phyloP scores from a whole-genome alignment of 495 filamentous ascomycete species.

The Extremus antarcticus region DNA sequence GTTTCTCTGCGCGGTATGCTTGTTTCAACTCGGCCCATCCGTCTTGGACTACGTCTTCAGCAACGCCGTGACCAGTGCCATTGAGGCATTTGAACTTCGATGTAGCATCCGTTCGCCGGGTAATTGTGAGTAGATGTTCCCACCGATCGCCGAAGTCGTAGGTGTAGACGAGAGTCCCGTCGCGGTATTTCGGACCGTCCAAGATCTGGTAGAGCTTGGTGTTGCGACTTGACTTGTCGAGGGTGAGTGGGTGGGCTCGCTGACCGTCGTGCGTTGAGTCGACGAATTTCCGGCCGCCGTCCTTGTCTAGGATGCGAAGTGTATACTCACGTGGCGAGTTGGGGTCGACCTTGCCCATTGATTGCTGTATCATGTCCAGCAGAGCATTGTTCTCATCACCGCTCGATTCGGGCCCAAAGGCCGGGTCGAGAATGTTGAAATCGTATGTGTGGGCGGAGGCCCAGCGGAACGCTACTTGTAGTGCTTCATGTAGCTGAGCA shows the following conservation, averaged over 20 bases:
- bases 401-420: background rate
- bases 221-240: background rate
- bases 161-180: background rate
- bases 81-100: background rate
- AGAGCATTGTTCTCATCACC: background rate
- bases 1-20: background rate
- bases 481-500: background rate
- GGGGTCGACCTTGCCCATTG: background rate
- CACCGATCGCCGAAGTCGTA: background rate
- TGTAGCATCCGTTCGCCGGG: background rate
- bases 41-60: background rate
- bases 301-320: background rate
- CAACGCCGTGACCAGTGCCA: background rate
- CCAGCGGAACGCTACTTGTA: background rate
- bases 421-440: background rate
- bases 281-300: background rate
- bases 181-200: background rate
- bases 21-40: background rate
- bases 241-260: background rate
- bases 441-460: background rate
- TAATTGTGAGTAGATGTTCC: background rate
- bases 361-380: background rate
- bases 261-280: background rate
- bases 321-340: background rate
- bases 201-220: background rate